Conservation (phyloP, 257 asterid genomes). For the Scutellaria minor region DNA sequence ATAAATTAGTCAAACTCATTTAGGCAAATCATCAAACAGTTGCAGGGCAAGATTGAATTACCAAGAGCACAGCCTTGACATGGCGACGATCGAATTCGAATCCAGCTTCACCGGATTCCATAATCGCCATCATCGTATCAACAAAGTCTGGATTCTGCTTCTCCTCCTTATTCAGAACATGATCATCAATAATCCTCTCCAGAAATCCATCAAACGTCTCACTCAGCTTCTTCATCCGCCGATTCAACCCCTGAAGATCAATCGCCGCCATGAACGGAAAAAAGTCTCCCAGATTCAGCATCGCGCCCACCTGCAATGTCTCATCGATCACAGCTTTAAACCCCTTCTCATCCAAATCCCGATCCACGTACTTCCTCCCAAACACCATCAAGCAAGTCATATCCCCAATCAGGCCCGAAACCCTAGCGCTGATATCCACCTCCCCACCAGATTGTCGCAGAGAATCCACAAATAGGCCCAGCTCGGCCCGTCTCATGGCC, state of each 20-base stretch:
- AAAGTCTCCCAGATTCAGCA: conserved; percentile 38
- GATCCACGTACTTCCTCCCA: conserved; percentile 43
- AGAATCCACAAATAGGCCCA: not conserved
- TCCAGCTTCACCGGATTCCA: conserved; percentile 43
- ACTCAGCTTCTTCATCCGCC: conserved; percentile 34
- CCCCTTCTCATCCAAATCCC: conserved; percentile 39
- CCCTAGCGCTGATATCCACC: conserved; percentile 37
- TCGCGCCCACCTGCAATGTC: conserved; percentile 13
- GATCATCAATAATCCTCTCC: conserved; percentile 47
- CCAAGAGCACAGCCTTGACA: conserved; percentile 49
- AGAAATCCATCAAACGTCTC: conserved; percentile 40
- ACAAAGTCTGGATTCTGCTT: conserved; percentile 34
- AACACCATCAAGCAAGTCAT: conserved; percentile 41
- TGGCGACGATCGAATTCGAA: conserved; percentile 50
- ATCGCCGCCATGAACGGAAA: conserved; percentile 41
- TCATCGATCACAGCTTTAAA: conserved; percentile 38
- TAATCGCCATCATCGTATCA: conserved; percentile 37
- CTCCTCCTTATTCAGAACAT: conserved; percentile 1
- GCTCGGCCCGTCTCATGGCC: conserved; percentile 37
- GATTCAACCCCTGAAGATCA: conserved; percentile 46
- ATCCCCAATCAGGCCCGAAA: conserved; percentile 34
- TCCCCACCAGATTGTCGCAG: conserved; percentile 23
- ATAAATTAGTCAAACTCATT: not conserved
- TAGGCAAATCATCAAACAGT: not conserved
- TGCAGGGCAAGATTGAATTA: conserved; percentile 18